Evolutionary conservation across 2,329 filamentous ascomycete species (phyloP), one percentile per base, ranked within the genome.

Genomic region (Arachnomyces sp.): DNA sequence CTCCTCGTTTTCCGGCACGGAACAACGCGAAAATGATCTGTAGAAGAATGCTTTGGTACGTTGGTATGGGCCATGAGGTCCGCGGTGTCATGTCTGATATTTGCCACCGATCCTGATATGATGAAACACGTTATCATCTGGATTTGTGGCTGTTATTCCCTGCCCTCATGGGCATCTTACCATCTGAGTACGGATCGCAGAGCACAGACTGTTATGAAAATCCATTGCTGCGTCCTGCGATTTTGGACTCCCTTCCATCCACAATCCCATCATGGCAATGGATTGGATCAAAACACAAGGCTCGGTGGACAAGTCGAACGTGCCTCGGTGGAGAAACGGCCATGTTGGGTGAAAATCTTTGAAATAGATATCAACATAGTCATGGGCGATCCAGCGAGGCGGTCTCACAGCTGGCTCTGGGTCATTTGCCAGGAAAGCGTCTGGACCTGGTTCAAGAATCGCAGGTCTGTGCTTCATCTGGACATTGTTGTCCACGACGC

Each of bases 31-130:
- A 56, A 9, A 61, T 54, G 6, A 56, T 44, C 37, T 59, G 52
- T 1, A 61, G 38, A 12, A 61, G 37, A 18, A 60, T 55, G 11
- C 53, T 52, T 44, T 61, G 57, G 15, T 59, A 60, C 6, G 49
- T 57, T 2, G 57, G 40, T 8, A 60, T 49, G n/a, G 57, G 58
- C 52, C 55, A 59, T 4, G 25, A 30, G 15, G n/a, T n/a, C n/a
- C n/a, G n/a, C n/a, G n/a, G n/a, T n/a, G n/a, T n/a, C n/a, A n/a
- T n/a, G n/a, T n/a, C n/a, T n/a, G n/a, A n/a, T n/a, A n/a, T n/a
- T n/a, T n/a, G n/a, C n/a, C n/a, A n/a, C n/a, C n/a, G n/a, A n/a
- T n/a, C n/a, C n/a, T n/a, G n/a, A n/a, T n/a, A n/a, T n/a, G n/a
- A n/a, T n/a, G n/a, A n/a, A n/a, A n/a, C n/a, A n/a, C n/a, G n/a